Evolutionary conservation across 768 basidiomycete species (phyloP), one percentile per base, ranked within the genome.

Genomic region (Dioszegia crocea): DNA sequence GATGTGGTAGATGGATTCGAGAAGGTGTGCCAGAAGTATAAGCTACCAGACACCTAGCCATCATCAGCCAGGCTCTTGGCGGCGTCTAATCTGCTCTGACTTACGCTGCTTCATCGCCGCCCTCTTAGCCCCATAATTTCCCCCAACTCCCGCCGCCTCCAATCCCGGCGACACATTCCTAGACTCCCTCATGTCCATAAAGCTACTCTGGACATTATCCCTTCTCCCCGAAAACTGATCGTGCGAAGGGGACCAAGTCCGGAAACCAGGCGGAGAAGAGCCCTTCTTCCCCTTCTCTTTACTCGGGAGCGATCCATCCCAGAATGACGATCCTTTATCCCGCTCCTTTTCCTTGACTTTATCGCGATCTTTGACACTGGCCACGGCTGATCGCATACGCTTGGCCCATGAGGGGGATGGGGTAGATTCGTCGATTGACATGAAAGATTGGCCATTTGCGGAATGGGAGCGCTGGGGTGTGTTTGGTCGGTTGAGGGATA

Each of bases 361-460:
- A n/a, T 50, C 38, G 26, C 44, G 21, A 29, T 39, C 45, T 30
- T 49, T 44, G 19, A 27, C 27, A 39, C 46, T 38, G 21, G 16
- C 30, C 29, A 39, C 50, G 12, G 45, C 44, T 17, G 50, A 44
- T 17, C 46, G 44, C 30, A 55, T 23, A 5, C 44, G 50, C 24
- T 50, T 59, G 6, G 50, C 21, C 58, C 58, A 59, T n/a, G 54
- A 56, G 0, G 54, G 26, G 3, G 39, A 14, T 9, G 54, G 31
- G n/a, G 41, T 31, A 21, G 33, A 26, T 16, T 56, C 54, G 50
- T 58, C 19, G 61, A 62, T 53, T 10, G 53, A 24, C 31, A 57
- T 45, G 57, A 59, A 41, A 51, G 59, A 43, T 56, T 51, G 9
- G 27, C 50, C 48, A 23, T 58, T 41, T 4, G 62, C 50, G 30